Evolutionary conservation across 2,329 filamentous ascomycete genomes (phyloP).

Genomic region (Coniochaeta sp.): DNA sequence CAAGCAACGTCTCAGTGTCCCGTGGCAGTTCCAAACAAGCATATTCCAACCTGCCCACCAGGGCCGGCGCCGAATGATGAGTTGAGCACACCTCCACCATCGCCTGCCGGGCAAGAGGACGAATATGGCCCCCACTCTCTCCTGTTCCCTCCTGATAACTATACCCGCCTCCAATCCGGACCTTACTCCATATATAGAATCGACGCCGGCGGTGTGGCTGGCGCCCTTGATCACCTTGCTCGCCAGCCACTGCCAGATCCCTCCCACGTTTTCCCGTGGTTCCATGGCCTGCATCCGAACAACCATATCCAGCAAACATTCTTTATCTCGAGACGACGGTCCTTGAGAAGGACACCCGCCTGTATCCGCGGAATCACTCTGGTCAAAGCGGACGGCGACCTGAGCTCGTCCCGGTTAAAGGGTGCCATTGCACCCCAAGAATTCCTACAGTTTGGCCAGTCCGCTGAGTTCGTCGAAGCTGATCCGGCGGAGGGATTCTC

Average conservation of each 20-base stretch:
- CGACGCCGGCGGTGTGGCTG: conserved; percentile 57
- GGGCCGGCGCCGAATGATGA: conserved; percentile 55
- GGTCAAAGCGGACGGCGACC: conserved; percentile 81
- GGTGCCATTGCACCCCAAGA: conserved; percentile 80
- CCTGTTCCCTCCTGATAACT: conserved; percentile 65
- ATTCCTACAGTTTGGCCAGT: conserved; percentile 50
- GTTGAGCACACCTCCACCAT: conserved; percentile 47
- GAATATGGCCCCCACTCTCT: conserved; percentile 57
- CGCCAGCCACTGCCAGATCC: conserved; percentile 78
- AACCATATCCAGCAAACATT: conserved; percentile 88
- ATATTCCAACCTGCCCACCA: conserved; percentile 81
- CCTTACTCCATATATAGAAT: conserved; percentile 65
- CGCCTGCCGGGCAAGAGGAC: conserved; percentile 55
- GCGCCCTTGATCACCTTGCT: conserved; percentile 68
- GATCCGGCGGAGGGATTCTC: conserved; percentile 90
- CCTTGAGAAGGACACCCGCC: conserved; percentile 61
- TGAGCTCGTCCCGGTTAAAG: conserved; percentile 69
- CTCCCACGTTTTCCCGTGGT: conserved; percentile 87
- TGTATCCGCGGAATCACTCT: conserved; percentile 77
- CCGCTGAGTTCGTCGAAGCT: conserved; percentile 65
- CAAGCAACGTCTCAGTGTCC: conserved; percentile 21
- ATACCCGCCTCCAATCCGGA: conserved; percentile 42
- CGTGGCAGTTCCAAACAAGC: conserved; percentile 70
- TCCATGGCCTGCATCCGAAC: conserved; percentile 83
- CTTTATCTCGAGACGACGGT: conserved; percentile 65